Evolutionary conservation across 2,329 filamentous ascomycete species (phyloP), one percentile per base, ranked within the genome.

Genomic region (Neonectria magnoliae): DNA sequence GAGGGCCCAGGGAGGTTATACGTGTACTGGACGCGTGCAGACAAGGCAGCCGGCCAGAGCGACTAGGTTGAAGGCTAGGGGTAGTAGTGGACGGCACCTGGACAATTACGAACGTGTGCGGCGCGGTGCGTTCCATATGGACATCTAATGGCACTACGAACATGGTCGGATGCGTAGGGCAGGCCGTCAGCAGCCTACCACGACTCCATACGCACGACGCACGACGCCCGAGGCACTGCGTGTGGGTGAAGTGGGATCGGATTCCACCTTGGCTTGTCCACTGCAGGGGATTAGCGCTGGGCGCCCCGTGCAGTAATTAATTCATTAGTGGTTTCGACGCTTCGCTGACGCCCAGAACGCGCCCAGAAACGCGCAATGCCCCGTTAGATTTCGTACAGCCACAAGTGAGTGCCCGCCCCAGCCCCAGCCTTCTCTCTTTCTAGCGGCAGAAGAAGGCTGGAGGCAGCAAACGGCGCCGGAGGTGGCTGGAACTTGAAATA

Each of bases 31-130:
- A 42, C 38, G n/a, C n/a, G 38, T 42, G n/a, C 56, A 48, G 67
- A 68, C 65, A 54, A 73, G 65, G 65, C 60, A 71, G n/a, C 65
- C 60, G 70, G n/a, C 65, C 65, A 59, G 55, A 62, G 63, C 58
- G 57, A 65, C 67, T 67, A 71, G 59, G 59, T n/a, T 33, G 42
- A 36, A 36, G 20, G 22, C 48, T 63, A 63, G 56, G 61, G 61
- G 51, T 27, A 42, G 38, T n/a, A 42, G 38, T n/a, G n/a, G 27
- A 33, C 48, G 48, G 48, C 29, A 51, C 48, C 48, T 51, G 16
- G 48, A 51, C 31, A 11, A 36, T 33, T 31, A 11, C 48, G 27
- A 13, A 51, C 48, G 48, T 29, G 29, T 36, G 48, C 48, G 18
- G 29, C 29, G 48, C 27, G 48, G n/a, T 16, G n/a, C 29, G 47